Evolutionary conservation across 1,139 yeast genomes (phyloP).

Genomic region (Protomyces inouyei): DNA sequence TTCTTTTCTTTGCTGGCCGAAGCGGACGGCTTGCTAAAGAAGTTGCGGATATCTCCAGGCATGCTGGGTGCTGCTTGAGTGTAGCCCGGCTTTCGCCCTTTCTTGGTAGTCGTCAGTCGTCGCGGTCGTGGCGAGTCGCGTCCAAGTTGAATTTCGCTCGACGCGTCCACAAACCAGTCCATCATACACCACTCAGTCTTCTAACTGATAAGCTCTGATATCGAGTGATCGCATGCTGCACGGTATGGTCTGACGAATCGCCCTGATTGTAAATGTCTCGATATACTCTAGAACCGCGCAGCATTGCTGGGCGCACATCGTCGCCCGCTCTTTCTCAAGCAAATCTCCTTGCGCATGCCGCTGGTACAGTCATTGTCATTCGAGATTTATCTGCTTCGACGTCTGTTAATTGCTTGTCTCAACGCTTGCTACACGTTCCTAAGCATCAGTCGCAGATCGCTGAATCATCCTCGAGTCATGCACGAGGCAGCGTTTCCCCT

Average conservation of each 20-base stretch:
- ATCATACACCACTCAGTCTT: neutral
- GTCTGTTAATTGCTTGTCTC: neutral
- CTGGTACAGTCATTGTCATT: neutral
- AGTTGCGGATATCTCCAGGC: slow-evolving; percentile 15
- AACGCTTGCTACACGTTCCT: neutral
- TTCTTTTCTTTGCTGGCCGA: neutral
- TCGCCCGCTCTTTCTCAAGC: neutral
- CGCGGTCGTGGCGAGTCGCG: neutral
- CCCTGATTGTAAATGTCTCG: neutral
- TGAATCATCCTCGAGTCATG: neutral
- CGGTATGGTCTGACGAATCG: neutral
- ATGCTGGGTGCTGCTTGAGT: neutral
- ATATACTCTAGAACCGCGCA: neutral
- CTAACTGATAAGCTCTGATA: neutral
- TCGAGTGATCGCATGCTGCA: neutral
- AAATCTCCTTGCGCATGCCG: neutral
- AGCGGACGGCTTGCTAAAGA: slow-evolving; percentile 5
- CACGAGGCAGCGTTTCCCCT: neutral
- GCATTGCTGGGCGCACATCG: neutral
- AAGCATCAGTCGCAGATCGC: neutral
- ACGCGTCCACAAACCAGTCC: neutral
- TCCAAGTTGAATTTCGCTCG: neutral
- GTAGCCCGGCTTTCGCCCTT: neutral
- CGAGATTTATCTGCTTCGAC: neutral
- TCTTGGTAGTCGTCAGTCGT: neutral